Evolutionary conservation across 2,329 filamentous ascomycete species (phyloP), one percentile per base, ranked within the genome.

Genomic region (Cercospora sp.): DNA sequence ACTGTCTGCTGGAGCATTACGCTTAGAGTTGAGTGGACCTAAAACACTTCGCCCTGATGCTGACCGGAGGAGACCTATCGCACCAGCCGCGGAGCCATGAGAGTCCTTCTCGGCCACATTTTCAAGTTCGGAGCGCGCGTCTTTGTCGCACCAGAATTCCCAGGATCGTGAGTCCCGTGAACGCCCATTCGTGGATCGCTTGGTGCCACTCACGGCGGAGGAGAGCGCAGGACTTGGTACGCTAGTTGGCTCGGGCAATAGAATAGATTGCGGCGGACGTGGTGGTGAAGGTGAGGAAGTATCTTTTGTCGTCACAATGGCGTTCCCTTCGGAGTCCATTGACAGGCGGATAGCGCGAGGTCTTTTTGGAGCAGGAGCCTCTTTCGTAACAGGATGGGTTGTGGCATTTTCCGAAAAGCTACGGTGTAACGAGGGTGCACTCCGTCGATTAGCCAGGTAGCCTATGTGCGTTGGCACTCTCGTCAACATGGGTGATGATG

Each of bases 121-220:
- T 23, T 90, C 93, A 65, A 97, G 82, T 72, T 93, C 91, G 75
- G 93, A 92, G 53, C 91, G 89, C 62, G 87, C 84, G 72, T 95
- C 91, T 7, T 90, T 89, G 76, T 97, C 92, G 75, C 92, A 94
- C 81, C 91, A 94, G 66, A 93, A 93, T 76, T 97, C 92, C 94
- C 94, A 97, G 6, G 91, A 91, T 61, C 93, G 89, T 18, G 93
- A 92, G 78, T 97, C 92, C 64, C 92, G 89, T 66, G 94, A 97
- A 66, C 94, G 78, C 16, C 78, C 87, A 64, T 88, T 69, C 89
- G 88, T 48, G 92, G 83, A 36, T 84, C 85, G 84, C 28, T 36
- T 59, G 55, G 55, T 20, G 28, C 55, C 55, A 26, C 73, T 45
- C 45, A 85, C 79, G 26, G 31, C 31, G 10, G 71, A 62, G 18